Evolutionary conservation across 2,329 filamentous ascomycete species (phyloP), one percentile per base, ranked within the genome.

Genomic region (Fusarium napiforme): DNA sequence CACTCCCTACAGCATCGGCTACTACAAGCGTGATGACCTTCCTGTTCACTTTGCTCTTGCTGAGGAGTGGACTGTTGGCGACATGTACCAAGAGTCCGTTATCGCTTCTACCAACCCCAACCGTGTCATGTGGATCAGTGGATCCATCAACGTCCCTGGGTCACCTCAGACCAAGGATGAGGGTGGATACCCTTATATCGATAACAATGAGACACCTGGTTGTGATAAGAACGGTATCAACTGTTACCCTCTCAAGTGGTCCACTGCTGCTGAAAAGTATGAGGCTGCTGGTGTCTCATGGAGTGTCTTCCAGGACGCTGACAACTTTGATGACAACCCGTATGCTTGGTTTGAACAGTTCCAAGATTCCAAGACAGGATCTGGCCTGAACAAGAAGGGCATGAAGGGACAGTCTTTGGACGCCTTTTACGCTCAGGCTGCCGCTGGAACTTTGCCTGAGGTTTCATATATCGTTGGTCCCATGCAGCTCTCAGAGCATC

Each of bases 61-160:
- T 2, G 65, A 67, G 6, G 65, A 67, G 26, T 67, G 45, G 46
- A 67, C 63, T 3, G 23, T 67, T 7, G 65, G 46, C 4, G 88
- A 90, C 74, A 89, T 89, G 87, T 89, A 89, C 67, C 87, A 81
- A 82, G 86, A 89, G 78, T 81, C 82, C 4, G 83, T 87, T 60
- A 84, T 89, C 37, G 86, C 86, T 1, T 83, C 86, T 0, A 89
- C 87, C 1, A 86, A 85, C 60, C 86, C 87, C 6, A 89, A 89
- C 72, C 83, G 87, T 58, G 87, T 87, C 8, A 84, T 82, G 9
- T 84, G 87, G 82, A 81, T 85, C 36, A 86, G 84, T 40, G 87
- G 87, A 30, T 85, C 83, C 7, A 85, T 88, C 67, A 88, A 88
- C 68, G 83, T 83, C 1, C 85, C 86, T 1, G 87, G 87, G 1